Evolutionary conservation across 805 yeast species (phyloP).

Genomic region (Yarrowia divulgata): DNA sequence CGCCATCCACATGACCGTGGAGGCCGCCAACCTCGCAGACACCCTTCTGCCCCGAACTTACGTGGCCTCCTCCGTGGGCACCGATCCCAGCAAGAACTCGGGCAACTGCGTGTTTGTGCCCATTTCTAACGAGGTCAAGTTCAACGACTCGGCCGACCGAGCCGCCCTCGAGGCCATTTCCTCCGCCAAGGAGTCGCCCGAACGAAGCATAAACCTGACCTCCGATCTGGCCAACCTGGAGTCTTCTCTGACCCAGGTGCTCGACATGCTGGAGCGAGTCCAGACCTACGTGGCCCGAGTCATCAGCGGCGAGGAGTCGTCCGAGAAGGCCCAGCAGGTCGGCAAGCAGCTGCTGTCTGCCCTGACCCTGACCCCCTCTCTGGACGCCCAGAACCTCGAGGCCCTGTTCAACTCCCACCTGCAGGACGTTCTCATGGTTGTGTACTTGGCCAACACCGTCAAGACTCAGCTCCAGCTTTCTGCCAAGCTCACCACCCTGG

Average conservation of each 20-base stretch:
- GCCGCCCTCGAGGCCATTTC: constrained; percentile 50
- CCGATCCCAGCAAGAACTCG: constrained; percentile 50
- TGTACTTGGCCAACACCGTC: constrained; percentile 80
- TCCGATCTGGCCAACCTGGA: constrained; percentile 50
- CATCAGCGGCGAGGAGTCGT: constrained; percentile 43
- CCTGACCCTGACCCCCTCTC: constrained; percentile 51
- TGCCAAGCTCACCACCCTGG: constrained; percentile 70
- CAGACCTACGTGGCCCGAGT: constrained; percentile 49
- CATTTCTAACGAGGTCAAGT: constrained; percentile 68
- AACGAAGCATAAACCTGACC: constrained; percentile 48
- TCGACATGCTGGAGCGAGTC: constrained; percentile 53
- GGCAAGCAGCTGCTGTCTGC: constrained; percentile 69
- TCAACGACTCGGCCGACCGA: constrained; percentile 60
- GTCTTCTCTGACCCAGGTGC: constrained; percentile 51
- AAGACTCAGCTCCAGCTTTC: constrained; percentile 84
- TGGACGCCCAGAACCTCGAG: constrained; percentile 60
- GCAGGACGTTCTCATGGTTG: constrained; percentile 82
- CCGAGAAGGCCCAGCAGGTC: constrained; percentile 54
- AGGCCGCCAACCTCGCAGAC: constrained; percentile 55
- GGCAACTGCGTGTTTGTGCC: constrained; percentile 74
- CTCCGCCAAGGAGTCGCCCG: constrained; percentile 49
- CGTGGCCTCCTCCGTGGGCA: constrained; percentile 78
- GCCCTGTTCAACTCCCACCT: constrained; percentile 71
- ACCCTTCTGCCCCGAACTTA: constrained; percentile 67
- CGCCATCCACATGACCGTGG: constrained; percentile 78